Evolutionary conservation across 208 protist species (phyloP).

Genomic region (Leptomonas pyrrhocoris): DNA sequence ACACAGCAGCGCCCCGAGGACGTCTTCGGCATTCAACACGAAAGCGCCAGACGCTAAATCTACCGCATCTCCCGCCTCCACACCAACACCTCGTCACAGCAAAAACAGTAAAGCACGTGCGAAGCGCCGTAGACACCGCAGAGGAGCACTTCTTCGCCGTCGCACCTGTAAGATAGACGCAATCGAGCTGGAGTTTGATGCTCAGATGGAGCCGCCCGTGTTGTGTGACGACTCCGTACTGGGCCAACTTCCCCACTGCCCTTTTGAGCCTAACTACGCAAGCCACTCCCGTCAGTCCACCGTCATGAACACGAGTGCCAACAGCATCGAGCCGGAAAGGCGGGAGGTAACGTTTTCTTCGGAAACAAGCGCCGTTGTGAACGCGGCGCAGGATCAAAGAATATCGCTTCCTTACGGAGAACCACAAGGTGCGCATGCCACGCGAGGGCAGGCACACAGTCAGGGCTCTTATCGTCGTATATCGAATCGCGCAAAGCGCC

Average conservation of each 20-base stretch:
- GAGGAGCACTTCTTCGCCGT: conserved; percentile 14
- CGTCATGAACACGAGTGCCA: neutral
- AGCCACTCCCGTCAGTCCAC: conserved; percentile 6
- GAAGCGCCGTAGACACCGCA: neutral
- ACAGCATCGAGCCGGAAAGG: neutral
- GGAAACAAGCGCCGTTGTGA: neutral
- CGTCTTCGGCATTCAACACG: too few relatives aligned
- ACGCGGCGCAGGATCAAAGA: neutral
- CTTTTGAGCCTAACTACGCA: conserved; percentile 13
- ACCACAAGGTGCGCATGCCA: neutral
- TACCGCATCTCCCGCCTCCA: too few relatives aligned
- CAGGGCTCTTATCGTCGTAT: neutral
- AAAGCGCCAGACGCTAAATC: too few relatives aligned
- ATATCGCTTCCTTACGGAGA: conserved; percentile 2
- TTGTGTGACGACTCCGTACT: conserved; percentile 20
- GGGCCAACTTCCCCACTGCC: conserved; percentile 1
- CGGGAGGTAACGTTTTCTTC: neutral
- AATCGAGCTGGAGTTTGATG: conserved; percentile 11
- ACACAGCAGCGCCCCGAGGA: too few relatives aligned
- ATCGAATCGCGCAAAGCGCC: neutral
- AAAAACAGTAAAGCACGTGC: neutral
- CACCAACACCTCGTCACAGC: neutral
- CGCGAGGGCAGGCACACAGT: neutral
- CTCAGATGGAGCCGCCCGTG: conserved; percentile 4
- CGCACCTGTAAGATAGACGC: conserved; percentile 19